These are phyloP conservation scores for Setomelanomma holmii DNA, from an alignment of 2,329 filamentous ascomycete genomes.

Conservation along the genomic window DNA sequence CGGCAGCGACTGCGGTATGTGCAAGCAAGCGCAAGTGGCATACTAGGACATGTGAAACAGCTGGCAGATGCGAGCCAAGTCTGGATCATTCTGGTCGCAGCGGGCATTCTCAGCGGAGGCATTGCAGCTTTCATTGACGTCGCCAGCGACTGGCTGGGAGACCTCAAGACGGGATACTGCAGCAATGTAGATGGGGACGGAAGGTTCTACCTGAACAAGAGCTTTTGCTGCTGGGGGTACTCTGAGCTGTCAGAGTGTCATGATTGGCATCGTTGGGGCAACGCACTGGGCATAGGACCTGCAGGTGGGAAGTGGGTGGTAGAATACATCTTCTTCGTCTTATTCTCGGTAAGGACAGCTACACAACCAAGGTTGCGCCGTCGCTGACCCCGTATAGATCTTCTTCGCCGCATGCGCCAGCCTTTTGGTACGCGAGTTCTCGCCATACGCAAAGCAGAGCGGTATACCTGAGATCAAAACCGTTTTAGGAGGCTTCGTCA, in stretches of 20 bases:
- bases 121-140: slow-evolving; percentile 91
- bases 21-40: slow-evolving; percentile 70
- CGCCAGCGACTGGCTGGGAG: slow-evolving; percentile 89
- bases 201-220: slow-evolving; percentile 87
- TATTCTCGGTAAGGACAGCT: slow-evolving; percentile 73
- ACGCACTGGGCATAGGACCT: slow-evolving; percentile 71
- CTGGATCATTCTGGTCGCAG: slow-evolving; percentile 87
- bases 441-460: slow-evolving; percentile 88
- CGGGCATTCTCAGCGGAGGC: slow-evolving; percentile 81
- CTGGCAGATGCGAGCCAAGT: slow-evolving; percentile 86
- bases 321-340: slow-evolving; percentile 85
- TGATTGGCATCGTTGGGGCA: slow-evolving; percentile 88
- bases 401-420: slow-evolving; percentile 80
- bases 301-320: slow-evolving; percentile 77
- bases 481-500: slow-evolving; percentile 90
- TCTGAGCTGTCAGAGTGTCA: slow-evolving; percentile 76
- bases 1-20: slow-evolving; percentile 84
- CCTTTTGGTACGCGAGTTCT: slow-evolving; percentile 81
- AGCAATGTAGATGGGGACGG: slow-evolving; percentile 78
- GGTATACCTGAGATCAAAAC: slow-evolving; percentile 99
- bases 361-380: not conserved
- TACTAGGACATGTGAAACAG: slow-evolving; percentile 75
- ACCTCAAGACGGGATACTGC: slow-evolving; percentile 91
- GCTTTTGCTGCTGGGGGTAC: slow-evolving; percentile 93
- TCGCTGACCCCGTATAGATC: slow-evolving; percentile 60